These are phyloP conservation scores for Quaeritorhiza haematococci DNA, from an alignment of 371 early-diverging fungal species.

Conservation along the genomic window DNA sequence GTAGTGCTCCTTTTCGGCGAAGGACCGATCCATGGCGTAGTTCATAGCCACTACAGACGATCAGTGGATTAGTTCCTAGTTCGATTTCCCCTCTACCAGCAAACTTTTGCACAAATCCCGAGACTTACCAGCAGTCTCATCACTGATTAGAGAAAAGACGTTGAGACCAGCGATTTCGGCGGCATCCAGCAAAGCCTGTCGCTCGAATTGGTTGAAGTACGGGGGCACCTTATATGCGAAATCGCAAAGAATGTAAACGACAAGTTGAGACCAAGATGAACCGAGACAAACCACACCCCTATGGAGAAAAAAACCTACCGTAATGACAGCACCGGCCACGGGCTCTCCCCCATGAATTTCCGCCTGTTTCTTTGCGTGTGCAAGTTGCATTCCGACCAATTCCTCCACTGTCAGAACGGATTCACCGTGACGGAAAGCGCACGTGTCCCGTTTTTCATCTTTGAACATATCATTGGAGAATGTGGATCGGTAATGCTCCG, in stretches of 20 bases:
- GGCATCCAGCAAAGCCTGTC: constrained; percentile 90
- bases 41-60: constrained; percentile 72
- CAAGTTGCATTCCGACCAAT: constrained; percentile 89
- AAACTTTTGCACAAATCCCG: background rate
- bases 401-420: constrained; percentile 71
- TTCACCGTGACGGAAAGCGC: constrained; percentile 57
- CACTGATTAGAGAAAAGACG: constrained; percentile 79
- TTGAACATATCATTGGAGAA: constrained; percentile 69
- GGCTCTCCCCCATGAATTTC: constrained; percentile 67
- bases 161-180: constrained; percentile 87
- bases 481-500: constrained; percentile 61
- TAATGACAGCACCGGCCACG: constrained; percentile 83
- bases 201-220: constrained; percentile 81
- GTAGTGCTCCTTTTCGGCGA: constrained; percentile 65
- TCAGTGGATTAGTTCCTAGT: too few species aligned
- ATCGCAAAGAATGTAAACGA: background rate
- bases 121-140: constrained; percentile 79
- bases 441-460: constrained; percentile 59
- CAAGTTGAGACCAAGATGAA: background rate
- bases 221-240: constrained; percentile 74
- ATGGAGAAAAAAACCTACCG: constrained; percentile 43
- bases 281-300: background rate
- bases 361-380: constrained; percentile 80
- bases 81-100: background rate
- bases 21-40: constrained; percentile 76